Percentiles rank a stretch among this genome's conserved stretches.
Conservation (phyloP, 768 basidiomycete genomes). For the Tephrocybe sp. region DNA sequence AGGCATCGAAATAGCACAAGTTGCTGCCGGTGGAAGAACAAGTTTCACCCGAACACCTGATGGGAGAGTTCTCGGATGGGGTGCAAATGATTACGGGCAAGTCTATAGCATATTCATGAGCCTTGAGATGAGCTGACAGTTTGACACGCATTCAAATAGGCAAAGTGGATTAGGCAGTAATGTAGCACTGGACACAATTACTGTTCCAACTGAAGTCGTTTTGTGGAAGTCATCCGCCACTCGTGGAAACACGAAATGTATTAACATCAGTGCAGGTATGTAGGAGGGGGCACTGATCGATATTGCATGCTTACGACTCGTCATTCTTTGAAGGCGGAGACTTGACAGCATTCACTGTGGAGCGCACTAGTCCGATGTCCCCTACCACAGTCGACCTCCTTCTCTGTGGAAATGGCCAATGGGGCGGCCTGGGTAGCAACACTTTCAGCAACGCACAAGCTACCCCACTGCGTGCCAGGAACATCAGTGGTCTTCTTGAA, state of each 20-base stretch:
- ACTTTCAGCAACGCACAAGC: constrained; percentile 69
- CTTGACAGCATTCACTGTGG: constrained; percentile 73
- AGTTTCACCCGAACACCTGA: constrained; percentile 68
- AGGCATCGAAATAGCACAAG: constrained; percentile 60
- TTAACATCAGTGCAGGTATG: constrained; percentile 63
- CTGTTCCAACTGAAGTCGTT: constrained; percentile 83
- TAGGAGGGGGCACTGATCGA: neutral
- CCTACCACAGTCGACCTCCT: constrained; percentile 46
- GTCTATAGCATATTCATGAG: constrained; percentile 15
- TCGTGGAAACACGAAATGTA: constrained; percentile 56
- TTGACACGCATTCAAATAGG: constrained; percentile 30
- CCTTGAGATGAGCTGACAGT: neutral
- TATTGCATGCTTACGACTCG: neutral
- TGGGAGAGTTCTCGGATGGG: constrained; percentile 84
- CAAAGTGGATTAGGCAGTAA: constrained; percentile 78
- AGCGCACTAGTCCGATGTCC: constrained; percentile 35
- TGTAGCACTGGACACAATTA: constrained; percentile 63
- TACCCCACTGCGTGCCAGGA: constrained; percentile 69
- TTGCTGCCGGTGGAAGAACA: constrained; percentile 68
- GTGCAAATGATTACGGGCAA: constrained; percentile 84
- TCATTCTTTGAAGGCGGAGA: constrained; percentile 55
- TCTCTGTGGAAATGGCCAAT: constrained; percentile 82
- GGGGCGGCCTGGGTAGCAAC: constrained; percentile 72
- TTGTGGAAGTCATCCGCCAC: constrained; percentile 55
- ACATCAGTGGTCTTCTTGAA: constrained; percentile 81